Evolutionary conservation across 2,329 filamentous ascomycete species (phyloP).

Genomic region (Ophiostoma piceae): DNA sequence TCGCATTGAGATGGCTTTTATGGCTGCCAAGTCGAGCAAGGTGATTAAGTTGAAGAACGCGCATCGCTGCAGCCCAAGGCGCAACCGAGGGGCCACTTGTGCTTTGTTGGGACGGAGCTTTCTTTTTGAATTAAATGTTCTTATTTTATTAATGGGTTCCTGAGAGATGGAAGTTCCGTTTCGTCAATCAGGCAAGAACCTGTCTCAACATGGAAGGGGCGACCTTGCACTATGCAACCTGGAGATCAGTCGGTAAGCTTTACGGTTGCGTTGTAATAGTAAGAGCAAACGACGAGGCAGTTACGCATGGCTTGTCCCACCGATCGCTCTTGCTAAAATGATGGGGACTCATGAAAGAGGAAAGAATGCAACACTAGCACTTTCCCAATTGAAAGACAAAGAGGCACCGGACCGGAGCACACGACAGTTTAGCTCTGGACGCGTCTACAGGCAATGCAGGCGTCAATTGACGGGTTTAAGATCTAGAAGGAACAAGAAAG

Average conservation of each 20-base stretch:
- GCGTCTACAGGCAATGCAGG: not conserved
- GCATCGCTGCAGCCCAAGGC: constrained; percentile 3
- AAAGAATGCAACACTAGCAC: constrained; percentile 8
- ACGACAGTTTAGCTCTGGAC: not conserved
- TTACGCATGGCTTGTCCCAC: constrained; percentile 14
- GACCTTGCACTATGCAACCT: not conserved
- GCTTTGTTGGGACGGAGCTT: constrained; percentile 18
- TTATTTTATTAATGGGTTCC: not conserved
- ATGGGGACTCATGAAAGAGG: not conserved
- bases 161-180: constrained; percentile 7
- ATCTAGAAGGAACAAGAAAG: not conserved
- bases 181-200: not conserved
- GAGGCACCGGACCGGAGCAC: constrained; percentile 5
- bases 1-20: not conserved
- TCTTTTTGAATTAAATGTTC: not conserved
- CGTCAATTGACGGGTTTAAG: not conserved
- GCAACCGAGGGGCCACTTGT: not conserved
- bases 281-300: constrained; percentile 1
- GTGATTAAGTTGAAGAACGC: constrained; percentile 7
- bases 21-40: constrained; percentile 13
- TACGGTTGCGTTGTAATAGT: not conserved
- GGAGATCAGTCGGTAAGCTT: not conserved
- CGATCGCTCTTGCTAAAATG: not conserved
- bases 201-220: constrained; percentile 14
- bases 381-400: not conserved